Conservation (phyloP, 2,329 filamentous ascomycete genomes). For the Aspergillus texensis region DNA sequence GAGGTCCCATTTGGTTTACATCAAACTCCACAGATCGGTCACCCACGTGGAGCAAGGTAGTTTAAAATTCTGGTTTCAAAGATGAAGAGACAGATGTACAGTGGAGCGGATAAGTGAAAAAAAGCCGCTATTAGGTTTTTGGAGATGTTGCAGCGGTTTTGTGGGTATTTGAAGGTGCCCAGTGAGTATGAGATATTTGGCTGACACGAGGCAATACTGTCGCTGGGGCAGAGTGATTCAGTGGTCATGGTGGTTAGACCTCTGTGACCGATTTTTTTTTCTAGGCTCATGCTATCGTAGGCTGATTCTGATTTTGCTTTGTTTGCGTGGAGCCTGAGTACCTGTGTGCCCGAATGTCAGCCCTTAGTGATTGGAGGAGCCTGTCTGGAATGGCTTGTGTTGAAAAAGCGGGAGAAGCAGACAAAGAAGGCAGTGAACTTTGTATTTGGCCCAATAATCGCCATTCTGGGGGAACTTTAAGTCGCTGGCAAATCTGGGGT, state of each 20-base stretch:
- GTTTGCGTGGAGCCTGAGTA: not conserved
- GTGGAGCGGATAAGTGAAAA: not conserved
- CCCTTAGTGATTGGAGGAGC: slow-evolving; percentile 4
- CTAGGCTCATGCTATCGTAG: not conserved
- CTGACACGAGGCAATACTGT: not conserved
- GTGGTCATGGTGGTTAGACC: not conserved
- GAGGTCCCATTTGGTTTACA: not conserved
- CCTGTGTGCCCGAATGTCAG: slow-evolving; percentile 1
- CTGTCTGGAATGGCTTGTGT: not conserved
- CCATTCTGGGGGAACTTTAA: not conserved
- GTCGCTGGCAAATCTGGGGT: not conserved
- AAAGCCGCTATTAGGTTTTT: not conserved
- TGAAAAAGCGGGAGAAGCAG: not conserved
- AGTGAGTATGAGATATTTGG: not conserved
- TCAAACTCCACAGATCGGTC: not conserved
- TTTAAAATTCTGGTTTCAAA: not conserved
- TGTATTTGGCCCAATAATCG: not conserved
- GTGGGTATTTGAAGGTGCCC: not conserved
- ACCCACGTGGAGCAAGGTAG: not conserved
- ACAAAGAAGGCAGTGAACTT: slow-evolving; percentile 9
- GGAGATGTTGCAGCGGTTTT: not conserved
- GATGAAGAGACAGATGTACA: not conserved
- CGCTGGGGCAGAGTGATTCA: not conserved
- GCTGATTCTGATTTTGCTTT: not conserved
- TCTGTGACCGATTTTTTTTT: not conserved